phyloP scores from a whole-genome alignment of 179 eudicot species.

The Drosera spatulata region DNA sequence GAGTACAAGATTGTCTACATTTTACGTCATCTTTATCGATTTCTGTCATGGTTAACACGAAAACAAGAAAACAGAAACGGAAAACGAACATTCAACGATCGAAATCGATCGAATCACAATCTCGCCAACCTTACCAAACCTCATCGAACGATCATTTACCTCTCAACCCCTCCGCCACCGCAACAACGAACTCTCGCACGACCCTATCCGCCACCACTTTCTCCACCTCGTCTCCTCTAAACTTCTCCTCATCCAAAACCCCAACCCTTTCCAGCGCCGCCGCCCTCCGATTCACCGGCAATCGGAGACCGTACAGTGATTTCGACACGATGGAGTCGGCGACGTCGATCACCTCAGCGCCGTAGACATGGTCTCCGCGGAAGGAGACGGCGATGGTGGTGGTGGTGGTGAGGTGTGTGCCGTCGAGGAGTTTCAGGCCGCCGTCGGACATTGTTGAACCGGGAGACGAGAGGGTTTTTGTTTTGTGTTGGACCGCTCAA shows the following conservation, averaged over 20 bases:
- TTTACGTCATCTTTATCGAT: too few relatives aligned
- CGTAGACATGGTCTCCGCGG: constrained; percentile 10
- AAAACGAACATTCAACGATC: neutral
- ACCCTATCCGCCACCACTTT: constrained; percentile 18
- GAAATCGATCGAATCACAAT: neutral
- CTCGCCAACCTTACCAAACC: neutral
- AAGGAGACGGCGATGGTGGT: constrained; percentile 21
- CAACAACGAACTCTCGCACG: constrained; percentile 21
- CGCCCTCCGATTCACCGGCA: constrained; percentile 34
- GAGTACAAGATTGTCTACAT: too few relatives aligned
- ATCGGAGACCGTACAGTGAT: constrained; percentile 24
- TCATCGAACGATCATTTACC: constrained; percentile 14
- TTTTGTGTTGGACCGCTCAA: too few relatives aligned
- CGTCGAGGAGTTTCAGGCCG: constrained; percentile 40
- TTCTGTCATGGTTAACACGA: too few relatives aligned
- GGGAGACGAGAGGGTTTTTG: neutral
- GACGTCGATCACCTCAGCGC: constrained; percentile 22
- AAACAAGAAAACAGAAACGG: too few relatives aligned
- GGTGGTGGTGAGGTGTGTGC: constrained; percentile 17
- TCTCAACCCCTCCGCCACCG: constrained; percentile 43
- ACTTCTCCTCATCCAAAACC: constrained; percentile 10
- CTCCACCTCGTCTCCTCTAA: constrained; percentile 1
- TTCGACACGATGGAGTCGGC: constrained; percentile 34
- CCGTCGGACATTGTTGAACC: constrained; percentile 31
- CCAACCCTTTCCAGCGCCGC: constrained; percentile 28